A percentile compares a stretch with the other conserved stretches of the same genome.
Conservation (phyloP, 208 protist species). For the Trypanosoma grayi region DNA sequence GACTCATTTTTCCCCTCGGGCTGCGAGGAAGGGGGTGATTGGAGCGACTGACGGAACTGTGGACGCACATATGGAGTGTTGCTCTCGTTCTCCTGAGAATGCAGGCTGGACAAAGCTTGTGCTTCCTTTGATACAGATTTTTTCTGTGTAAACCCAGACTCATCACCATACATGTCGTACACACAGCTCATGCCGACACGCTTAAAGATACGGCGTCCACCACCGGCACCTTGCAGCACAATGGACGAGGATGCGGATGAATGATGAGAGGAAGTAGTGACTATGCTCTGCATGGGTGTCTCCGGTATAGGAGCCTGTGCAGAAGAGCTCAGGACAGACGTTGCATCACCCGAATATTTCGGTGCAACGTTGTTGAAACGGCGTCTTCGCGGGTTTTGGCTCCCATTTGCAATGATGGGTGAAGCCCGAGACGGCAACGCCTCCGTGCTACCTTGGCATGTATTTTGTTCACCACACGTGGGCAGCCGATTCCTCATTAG, state of each 20-base stretch:
- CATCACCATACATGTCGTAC: slow-evolving; percentile 1
- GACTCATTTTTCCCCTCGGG: no score
- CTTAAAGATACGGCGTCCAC: slow-evolving; percentile 18
- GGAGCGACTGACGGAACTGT: background rate
- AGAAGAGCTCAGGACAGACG: background rate
- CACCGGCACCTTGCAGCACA: background rate
- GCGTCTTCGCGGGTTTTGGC: background rate
- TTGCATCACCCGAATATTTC: background rate
- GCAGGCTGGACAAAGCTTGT: background rate
- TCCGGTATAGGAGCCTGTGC: background rate
- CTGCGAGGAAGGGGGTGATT: background rate
- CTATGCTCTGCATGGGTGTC: background rate
- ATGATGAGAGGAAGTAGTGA: background rate
- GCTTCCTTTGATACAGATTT: background rate
- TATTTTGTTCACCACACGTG: no score
- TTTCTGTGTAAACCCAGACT: background rate
- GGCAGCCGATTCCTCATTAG: no score
- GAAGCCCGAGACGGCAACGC: background rate
- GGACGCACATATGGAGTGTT: background rate
- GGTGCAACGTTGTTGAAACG: background rate
- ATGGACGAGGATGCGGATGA: background rate
- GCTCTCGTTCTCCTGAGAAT: background rate
- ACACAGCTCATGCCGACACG: slow-evolving; percentile 15
- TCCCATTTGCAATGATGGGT: background rate
- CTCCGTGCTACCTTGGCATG: no score